Evolutionary conservation across 2,329 filamentous ascomycete species (phyloP).

Genomic region (Diaporthe citriasiana): DNA sequence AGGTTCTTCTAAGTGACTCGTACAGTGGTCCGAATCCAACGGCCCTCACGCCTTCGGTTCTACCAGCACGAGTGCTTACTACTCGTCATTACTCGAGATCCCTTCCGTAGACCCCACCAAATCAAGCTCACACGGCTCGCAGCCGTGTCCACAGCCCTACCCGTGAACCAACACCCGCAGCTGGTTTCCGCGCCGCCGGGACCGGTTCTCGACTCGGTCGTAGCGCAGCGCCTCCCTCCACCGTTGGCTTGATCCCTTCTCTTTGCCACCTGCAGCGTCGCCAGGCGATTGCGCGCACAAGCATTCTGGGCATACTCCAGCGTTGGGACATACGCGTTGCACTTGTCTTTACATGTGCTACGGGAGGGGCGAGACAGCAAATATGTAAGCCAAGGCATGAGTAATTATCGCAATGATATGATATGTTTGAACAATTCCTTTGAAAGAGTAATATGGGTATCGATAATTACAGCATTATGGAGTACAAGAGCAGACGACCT

Average conservation of each 20-base stretch:
- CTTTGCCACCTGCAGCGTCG: background rate
- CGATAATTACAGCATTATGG: constrained; percentile 31
- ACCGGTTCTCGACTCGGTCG: background rate
- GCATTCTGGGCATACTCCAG: background rate
- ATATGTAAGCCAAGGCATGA: background rate
- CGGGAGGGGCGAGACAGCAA: background rate
- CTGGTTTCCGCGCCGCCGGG: constrained; percentile 20
- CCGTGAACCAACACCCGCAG: constrained; percentile 16
- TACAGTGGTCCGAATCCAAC: background rate
- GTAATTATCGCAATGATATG: background rate
- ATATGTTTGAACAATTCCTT: background rate
- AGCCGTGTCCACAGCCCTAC: background rate
- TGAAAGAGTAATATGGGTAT: constrained; percentile 32
- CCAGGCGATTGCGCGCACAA: background rate
- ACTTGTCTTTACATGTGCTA: background rate
- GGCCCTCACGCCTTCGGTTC: background rate
- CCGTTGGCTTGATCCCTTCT: background rate
- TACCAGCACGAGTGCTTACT: too few species aligned
- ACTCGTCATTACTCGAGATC: background rate
- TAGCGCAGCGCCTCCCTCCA: constrained; percentile 1
- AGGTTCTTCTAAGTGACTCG: background rate
- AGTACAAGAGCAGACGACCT: background rate
- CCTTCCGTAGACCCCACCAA: background rate
- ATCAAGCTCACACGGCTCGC: background rate
- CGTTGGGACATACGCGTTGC: background rate